Evolutionary conservation across 202 grass and related monocot species (phyloP).

Genomic region (Bolboschoenoplectus hybrid): DNA sequence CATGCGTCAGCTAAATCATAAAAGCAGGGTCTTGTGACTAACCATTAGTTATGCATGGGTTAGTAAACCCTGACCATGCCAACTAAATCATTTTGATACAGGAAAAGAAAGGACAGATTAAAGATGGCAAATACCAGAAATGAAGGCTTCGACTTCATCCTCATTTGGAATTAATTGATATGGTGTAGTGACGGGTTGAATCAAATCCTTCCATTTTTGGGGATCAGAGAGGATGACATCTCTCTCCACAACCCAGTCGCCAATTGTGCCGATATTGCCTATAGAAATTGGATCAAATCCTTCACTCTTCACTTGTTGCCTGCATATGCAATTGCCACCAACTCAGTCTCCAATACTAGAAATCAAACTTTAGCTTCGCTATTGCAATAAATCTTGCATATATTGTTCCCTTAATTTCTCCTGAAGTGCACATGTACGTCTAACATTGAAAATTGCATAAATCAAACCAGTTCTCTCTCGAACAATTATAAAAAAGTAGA

Average conservation of each 20-base stretch:
- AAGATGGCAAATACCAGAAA: constrained; percentile 56
- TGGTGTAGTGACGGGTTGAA: constrained; percentile 46
- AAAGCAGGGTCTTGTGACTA: background rate
- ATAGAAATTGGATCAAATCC: constrained; percentile 77
- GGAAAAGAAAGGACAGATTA: constrained; percentile 15
- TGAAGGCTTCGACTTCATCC: constrained; percentile 76
- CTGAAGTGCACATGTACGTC: background rate
- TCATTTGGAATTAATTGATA: constrained; percentile 46
- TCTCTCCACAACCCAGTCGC: constrained; percentile 83
- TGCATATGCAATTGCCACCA: constrained; percentile 15
- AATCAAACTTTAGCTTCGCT: constrained; percentile 2
- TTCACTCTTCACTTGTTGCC: constrained; percentile 57
- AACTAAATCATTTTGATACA: background rate
- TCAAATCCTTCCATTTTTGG: constrained; percentile 73
- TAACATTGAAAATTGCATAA: constrained; percentile 4
- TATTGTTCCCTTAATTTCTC: background rate
- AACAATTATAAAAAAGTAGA: constrained; percentile 8
- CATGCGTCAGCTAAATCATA: background rate
- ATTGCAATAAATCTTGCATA: background rate
- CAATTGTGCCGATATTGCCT: constrained; percentile 69
- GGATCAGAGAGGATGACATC: constrained; percentile 52
- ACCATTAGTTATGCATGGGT: background rate
- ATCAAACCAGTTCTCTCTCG: background rate
- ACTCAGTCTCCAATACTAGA: background rate
- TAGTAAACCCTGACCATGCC: background rate